Percentiles rank a stretch among this genome's conserved stretches.
Evolutionary conservation across 2,329 filamentous ascomycete genomes (phyloP).

Genomic region (Neonectria neomacrospora): DNA sequence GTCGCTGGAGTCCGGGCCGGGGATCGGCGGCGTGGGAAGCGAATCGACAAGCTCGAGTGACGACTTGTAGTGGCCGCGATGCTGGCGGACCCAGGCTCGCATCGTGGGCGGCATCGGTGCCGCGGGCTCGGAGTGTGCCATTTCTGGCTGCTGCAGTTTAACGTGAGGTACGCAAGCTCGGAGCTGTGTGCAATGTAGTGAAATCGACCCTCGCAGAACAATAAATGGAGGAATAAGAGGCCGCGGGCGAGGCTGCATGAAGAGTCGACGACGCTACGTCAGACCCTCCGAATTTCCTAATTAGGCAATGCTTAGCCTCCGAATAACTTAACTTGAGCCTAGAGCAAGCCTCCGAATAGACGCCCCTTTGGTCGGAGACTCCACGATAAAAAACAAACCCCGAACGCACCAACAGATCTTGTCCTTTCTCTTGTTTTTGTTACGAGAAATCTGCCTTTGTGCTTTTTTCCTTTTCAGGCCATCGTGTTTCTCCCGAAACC

Average conservation of each 20-base stretch:
- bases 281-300: conserved; percentile 26
- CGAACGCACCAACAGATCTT: conserved; percentile 1
- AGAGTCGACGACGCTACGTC: conserved; percentile 10
- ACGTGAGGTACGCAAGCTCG: neutral
- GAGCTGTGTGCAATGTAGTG: neutral
- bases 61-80: conserved; percentile 12
- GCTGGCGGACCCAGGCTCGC: conserved; percentile 10
- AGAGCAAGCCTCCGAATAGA: conserved; percentile 7
- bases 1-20: conserved; percentile 4
- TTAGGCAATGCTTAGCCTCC: conserved; percentile 19
- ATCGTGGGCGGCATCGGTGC: conserved; percentile 7
- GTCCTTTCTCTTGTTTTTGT: conserved; percentile 4
- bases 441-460: neutral
- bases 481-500: conserved; percentile 4
- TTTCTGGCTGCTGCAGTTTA: neutral
- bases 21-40: conserved; percentile 7
- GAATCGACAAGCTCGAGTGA: conserved; percentile 8
- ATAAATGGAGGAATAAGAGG: neutral
- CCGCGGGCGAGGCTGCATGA: neutral
- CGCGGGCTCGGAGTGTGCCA: neutral
- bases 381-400: neutral
- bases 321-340: neutral
- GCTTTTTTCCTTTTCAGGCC: neutral
- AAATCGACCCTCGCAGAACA: neutral
- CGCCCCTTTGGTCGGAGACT: too few relatives aligned